Conservation (phyloP, 2,329 filamentous ascomycete genomes). For the Penicillium sp. region DNA sequence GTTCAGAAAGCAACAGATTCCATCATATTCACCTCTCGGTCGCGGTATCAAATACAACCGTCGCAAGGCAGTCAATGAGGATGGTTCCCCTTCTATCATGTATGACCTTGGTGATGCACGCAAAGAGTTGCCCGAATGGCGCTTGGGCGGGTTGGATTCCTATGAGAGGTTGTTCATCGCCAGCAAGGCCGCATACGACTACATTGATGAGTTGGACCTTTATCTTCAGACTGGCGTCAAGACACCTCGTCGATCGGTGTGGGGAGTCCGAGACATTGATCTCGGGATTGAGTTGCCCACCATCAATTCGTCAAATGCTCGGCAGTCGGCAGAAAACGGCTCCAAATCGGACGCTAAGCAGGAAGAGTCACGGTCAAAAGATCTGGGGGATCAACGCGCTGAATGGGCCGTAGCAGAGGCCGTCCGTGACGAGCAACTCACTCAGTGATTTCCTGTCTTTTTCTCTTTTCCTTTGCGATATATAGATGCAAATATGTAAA, state of each 20-base stretch:
- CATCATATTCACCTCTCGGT: conserved; percentile 14
- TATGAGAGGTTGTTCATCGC: conserved; percentile 20
- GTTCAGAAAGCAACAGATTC: conserved; percentile 13
- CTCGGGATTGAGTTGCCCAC: not conserved
- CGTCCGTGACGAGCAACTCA: not conserved
- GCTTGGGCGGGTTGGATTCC: conserved; percentile 16
- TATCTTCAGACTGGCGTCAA: conserved; percentile 8
- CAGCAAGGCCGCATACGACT: conserved; percentile 12
- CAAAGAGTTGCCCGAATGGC: conserved; percentile 19
- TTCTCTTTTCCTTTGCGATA: not conserved
- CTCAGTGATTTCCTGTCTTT: not conserved
- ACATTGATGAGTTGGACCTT: conserved; percentile 15
- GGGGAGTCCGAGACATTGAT: not conserved
- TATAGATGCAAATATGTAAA: too few relatives aligned
- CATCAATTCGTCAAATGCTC: not conserved
- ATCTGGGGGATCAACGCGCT: not conserved
- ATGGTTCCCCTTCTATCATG: conserved; percentile 10
- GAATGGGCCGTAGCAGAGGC: not conserved
- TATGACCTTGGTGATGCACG: conserved; percentile 10
- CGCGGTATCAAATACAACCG: conserved; percentile 10
- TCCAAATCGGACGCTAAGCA: not conserved
- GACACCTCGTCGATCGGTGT: not conserved
- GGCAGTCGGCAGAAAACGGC: not conserved
- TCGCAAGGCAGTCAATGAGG: conserved; percentile 4
- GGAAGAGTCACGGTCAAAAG: not conserved